These are phyloP conservation scores for Ustanciosporium gigantosporum DNA, from an alignment of 1,284 basidiomycete species.

Conservation along the genomic window DNA sequence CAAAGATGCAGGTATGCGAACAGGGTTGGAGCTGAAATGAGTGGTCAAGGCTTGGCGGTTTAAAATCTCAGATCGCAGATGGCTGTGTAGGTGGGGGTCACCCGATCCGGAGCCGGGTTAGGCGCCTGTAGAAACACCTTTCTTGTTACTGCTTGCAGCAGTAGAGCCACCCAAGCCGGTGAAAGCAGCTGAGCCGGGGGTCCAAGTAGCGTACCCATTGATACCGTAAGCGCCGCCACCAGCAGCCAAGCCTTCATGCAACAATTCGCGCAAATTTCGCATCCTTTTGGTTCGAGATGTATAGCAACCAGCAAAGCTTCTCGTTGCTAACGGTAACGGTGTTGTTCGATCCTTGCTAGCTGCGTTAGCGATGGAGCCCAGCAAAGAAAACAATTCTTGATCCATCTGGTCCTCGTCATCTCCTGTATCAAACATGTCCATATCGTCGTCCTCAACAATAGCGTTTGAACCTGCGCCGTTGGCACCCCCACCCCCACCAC, in stretches of 20 bases:
- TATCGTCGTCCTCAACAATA: constrained; percentile 41
- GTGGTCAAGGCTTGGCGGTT: no score
- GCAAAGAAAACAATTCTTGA: constrained; percentile 30
- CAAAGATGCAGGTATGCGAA: no score
- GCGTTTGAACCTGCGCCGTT: constrained; percentile 1
- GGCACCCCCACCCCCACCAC: constrained; percentile 5
- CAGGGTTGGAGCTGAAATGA: no score
- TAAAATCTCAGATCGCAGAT: no score
- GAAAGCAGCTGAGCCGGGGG: background rate
- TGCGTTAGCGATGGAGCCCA: constrained; percentile 42
- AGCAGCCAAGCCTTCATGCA: constrained; percentile 44
- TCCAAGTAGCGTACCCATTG: constrained; percentile 36
- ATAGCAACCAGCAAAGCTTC: constrained; percentile 45
- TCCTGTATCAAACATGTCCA: constrained; percentile 48
- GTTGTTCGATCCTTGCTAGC: constrained; percentile 42
- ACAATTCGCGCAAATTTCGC: constrained; percentile 44
- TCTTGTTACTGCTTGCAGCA: no score
- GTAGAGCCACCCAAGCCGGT: background rate
- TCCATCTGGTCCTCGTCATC: constrained; percentile 54
- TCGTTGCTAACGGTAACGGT: constrained; percentile 46
- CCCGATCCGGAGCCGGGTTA: no score
- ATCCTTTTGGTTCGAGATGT: constrained; percentile 46
- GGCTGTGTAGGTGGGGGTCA: no score
- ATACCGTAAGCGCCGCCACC: constrained; percentile 33
- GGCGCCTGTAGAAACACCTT: no score